Evolutionary conservation across 495 filamentous ascomycete genomes (phyloP), one percentile per base, ranked within the genome.

Genomic region (Coniosporium apollinis): DNA sequence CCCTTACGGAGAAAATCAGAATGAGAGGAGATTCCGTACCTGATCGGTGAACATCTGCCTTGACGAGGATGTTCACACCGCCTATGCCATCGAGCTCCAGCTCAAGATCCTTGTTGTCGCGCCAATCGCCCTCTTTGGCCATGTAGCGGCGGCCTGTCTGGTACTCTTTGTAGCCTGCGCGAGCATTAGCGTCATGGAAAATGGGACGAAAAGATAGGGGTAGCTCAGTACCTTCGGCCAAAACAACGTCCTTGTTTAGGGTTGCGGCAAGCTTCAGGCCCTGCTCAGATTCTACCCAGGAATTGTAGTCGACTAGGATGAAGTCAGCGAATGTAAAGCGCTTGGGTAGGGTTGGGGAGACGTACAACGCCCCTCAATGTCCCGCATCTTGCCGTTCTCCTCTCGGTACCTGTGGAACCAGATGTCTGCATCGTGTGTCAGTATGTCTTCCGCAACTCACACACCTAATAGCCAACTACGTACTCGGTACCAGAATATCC

Each of bases 271-370:
- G 66, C 39, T 72, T 77, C 13, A 76, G 71, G 36, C 64, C 86
- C 53, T 84, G 76, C 28, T 79, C 73, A 13, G 89, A 91, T 62
- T 97, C 89, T 47, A 92, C 74, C 89, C 89, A 97, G 0, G 89
- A 97, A 60, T 97, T 97, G 61, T 96, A 97, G 55, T 97, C 89
- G 48, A 94, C 84, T 93, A 45, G 16, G n/a, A n/a, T n/a, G n/a
- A n/a, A n/a, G n/a, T n/a, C n/a, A n/a, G 21, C 7, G 30, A 37
- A 37, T 14, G 31, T 44, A n/a, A n/a, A n/a, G n/a, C n/a, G n/a
- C n/a, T n/a, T n/a, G n/a, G n/a, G n/a, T n/a, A n/a, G n/a, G n/a
- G n/a, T n/a, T n/a, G n/a, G n/a, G 15, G 11, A 24, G 37, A 66
- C 80, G 52, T 66, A 89, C 83, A 96, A 70, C 80, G 72, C 41